These are phyloP conservation scores for Rhodotorula sp. DNA, from an alignment of 1,284 basidiomycete genomes.

Conservation along the genomic window DNA sequence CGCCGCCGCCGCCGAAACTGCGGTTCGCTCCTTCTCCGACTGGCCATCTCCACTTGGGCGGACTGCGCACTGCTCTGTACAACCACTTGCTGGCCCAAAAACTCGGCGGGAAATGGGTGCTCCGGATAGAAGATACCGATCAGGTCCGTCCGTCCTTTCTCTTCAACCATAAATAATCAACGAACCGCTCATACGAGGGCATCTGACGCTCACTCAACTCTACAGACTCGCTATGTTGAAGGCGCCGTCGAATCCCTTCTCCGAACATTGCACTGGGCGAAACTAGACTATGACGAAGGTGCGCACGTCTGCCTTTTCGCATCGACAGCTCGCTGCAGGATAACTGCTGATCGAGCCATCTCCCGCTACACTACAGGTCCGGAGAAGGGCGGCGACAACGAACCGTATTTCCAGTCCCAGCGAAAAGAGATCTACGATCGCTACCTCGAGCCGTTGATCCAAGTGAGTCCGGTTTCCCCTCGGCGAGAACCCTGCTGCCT, in stretches of 20 bases:
- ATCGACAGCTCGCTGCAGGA: background rate
- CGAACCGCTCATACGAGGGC: too few species aligned
- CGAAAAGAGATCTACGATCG: slow-evolving; percentile 76
- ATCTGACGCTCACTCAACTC: background rate
- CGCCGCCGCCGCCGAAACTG: slow-evolving; percentile 50
- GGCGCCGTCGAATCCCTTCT: slow-evolving; percentile 80
- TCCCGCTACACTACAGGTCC: slow-evolving; percentile 60
- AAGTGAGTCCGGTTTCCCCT: slow-evolving; percentile 53
- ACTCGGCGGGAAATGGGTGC: slow-evolving; percentile 78
- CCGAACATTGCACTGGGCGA: slow-evolving; percentile 82
- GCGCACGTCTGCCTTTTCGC: slow-evolving; percentile 7
- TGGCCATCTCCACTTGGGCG: slow-evolving; percentile 88
- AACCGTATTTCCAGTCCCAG: slow-evolving; percentile 85
- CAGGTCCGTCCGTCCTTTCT: slow-evolving; percentile 52
- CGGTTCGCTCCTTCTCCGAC: slow-evolving; percentile 98
- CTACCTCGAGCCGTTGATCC: slow-evolving; percentile 70
- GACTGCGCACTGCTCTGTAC: slow-evolving; percentile 91
- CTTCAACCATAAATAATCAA: too few species aligned
- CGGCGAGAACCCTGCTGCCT: too few species aligned
- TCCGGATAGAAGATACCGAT: slow-evolving; percentile 95
- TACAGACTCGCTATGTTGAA: slow-evolving; percentile 70
- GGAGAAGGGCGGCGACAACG: slow-evolving; percentile 66
- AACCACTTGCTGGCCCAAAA: slow-evolving; percentile 84
- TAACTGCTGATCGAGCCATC: background rate
- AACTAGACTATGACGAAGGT: slow-evolving; percentile 89